These are phyloP conservation scores for Thraustochytrium sp. DNA, from an alignment of 352 stramenopile species.

Conservation along the genomic window DNA sequence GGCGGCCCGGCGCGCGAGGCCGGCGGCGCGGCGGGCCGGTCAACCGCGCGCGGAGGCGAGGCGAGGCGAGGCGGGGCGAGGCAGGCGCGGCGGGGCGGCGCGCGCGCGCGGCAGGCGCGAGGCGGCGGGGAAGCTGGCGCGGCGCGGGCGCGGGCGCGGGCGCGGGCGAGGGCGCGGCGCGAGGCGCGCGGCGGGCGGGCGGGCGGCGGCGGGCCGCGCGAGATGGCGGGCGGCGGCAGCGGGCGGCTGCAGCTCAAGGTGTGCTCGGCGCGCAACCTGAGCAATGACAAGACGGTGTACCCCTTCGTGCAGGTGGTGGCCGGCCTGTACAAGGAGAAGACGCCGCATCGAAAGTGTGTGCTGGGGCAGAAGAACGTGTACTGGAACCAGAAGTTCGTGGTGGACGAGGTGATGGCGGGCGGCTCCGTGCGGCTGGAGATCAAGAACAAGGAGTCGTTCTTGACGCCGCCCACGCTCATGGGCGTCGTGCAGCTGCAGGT, in stretches of 20 bases:
- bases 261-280: conserved; percentile 17
- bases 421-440: conserved; percentile 4
- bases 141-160: too few species aligned
- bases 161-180: too few species aligned
- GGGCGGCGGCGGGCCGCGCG: too few species aligned
- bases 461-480: neutral
- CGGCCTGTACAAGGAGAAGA: conserved; percentile 32
- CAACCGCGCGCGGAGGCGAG: too few species aligned
- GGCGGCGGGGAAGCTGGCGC: too few species aligned
- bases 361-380: conserved; percentile 10
- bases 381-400: conserved; percentile 38
- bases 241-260: conserved; percentile 26
- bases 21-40: too few species aligned
- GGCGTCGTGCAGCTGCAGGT: neutral
- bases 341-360: conserved; percentile 4
- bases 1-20: too few species aligned
- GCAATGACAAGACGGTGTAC: neutral
- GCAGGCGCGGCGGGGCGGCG: too few species aligned
- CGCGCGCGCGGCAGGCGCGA: too few species aligned
- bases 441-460: conserved; percentile 41
- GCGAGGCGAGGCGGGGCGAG: too few species aligned
- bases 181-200: too few species aligned
- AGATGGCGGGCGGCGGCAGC: neutral
- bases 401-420: neutral
- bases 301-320: conserved; percentile 19